Evolutionary conservation across 2,329 filamentous ascomycete species (phyloP), one percentile per base, ranked within the genome.

Genomic region (Microdochium nivale): DNA sequence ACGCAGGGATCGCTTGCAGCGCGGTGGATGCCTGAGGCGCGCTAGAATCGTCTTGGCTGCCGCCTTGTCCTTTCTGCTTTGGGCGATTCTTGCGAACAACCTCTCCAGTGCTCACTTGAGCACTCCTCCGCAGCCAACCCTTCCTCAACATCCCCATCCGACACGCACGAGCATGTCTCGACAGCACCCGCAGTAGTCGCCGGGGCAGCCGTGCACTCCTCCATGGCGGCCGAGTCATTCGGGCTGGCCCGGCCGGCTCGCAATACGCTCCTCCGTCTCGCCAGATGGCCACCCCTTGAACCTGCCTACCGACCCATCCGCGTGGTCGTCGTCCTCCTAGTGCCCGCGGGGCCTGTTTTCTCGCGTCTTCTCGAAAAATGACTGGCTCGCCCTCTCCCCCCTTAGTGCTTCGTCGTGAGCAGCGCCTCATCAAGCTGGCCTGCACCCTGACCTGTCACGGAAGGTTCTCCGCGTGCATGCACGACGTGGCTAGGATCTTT

Each of bases 31-130:
- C 44, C 33, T 37, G 33, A 37, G 33, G 33, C 40, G 19, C 40
- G 40, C 40, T 25, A 49, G 33, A 25, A 43, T 30, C 47, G 4
- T 33, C 47, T 49, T 33, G 47, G 48, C 48, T 21, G 48, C 32
- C 13, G 21, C 7, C 4, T 19, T n/a, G 49, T 4, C 10, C 16
- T 24, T 24, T 51, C 40, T 44, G 40, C 21, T 59, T 58, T 51
- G 50, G 57, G 57, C 56, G 54, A 59, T 54, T 56, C 56, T 59
- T 59, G 57, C 57, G 57, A 59, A 58, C 51, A 8, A 44, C 25
- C 35, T 25, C 14, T 25, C n/a, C 49, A 46, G 33, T n/a, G 25
- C n/a, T n/a, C n/a, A n/a, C n/a, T n/a, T n/a, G n/a, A n/a, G n/a
- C 33, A 49, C 30, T 33, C 30, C 30, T 8, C 33, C 27, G 27